Conservation (phyloP, 73 alveolate species). For the Tetrahymena elliotti region DNA sequence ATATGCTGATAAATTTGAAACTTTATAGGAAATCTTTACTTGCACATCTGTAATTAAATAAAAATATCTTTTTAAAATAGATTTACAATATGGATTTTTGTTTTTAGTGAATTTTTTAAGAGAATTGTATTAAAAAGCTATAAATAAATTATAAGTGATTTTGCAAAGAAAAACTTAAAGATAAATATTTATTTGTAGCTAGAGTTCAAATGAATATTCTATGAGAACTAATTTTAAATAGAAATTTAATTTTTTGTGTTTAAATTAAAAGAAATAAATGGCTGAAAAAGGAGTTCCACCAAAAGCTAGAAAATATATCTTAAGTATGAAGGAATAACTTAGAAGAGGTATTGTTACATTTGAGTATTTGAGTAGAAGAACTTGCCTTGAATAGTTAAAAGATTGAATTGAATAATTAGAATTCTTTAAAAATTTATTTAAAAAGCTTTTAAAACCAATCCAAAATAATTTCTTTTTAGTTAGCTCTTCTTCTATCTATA, state of each 20-base stretch:
- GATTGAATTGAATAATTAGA: not conserved
- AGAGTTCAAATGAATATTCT: slow-evolving; percentile 1
- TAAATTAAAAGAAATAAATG: slow-evolving; percentile 37
- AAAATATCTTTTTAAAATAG: too few species aligned
- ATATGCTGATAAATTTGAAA: slow-evolving; percentile 65
- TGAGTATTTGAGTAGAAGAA: slow-evolving; percentile 59
- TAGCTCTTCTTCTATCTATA: not conserved
- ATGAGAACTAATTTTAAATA: not conserved
- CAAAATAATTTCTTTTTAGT: not conserved
- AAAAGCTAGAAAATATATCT: slow-evolving; percentile 43
- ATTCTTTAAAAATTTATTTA: not conserved
- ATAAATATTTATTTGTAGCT: not conserved
- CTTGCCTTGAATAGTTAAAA: slow-evolving; percentile 10
- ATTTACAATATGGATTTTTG: too few species aligned
- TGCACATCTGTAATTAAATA: slow-evolving; percentile 6
- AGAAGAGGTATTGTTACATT: slow-evolving; percentile 61
- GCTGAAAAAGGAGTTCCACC: slow-evolving; percentile 58
- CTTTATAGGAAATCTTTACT: slow-evolving; percentile 51
- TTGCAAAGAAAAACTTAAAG: not conserved
- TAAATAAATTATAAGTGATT: too few species aligned
- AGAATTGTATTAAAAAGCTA: not conserved
- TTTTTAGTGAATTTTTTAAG: not conserved
- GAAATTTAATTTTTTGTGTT: too few species aligned
- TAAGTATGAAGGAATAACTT: slow-evolving; percentile 49
- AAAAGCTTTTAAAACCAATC: not conserved